A percentile compares a stretch with the other conserved stretches of the same genome.
These are phyloP conservation scores for Umbellularia californica DNA, from an alignment of 164 flowering plant genomes.

Conservation along the genomic window DNA sequence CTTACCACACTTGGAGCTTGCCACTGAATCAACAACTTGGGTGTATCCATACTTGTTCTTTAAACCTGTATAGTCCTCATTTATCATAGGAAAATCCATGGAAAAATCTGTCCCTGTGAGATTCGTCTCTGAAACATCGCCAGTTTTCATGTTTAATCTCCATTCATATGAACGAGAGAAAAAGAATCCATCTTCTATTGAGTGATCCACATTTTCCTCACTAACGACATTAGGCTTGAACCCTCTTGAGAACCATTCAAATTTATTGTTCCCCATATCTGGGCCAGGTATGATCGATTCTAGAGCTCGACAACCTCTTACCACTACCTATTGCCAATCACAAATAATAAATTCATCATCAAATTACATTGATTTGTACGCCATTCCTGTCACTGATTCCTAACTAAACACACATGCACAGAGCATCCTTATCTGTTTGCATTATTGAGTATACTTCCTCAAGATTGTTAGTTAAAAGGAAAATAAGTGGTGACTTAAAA, in stretches of 20 bases:
- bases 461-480: too few species aligned
- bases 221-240: background rate
- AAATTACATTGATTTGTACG: background rate
- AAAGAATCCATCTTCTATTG: constrained; percentile 10
- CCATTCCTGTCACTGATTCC: background rate
- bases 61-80: constrained; percentile 8
- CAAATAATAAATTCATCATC: background rate
- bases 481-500: too few species aligned
- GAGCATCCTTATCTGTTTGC: too few species aligned
- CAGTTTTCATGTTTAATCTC: constrained; percentile 20
- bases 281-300: constrained; percentile 16
- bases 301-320: constrained; percentile 2
- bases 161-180: constrained; percentile 21
- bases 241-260: constrained; percentile 16
- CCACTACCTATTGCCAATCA: constrained; percentile 9
- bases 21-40: constrained; percentile 17
- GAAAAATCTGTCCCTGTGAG: constrained; percentile 10
- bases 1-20: constrained; percentile 8
- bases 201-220: constrained; percentile 15
- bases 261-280: background rate
- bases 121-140: constrained; percentile 7
- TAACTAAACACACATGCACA: background rate
- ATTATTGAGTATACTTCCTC: too few species aligned
- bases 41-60: constrained; percentile 17
- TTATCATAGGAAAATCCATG: constrained; percentile 22